A percentile compares a stretch with the other conserved stretches of the same genome.
phyloP scores from a whole-genome alignment of 2,329 filamentous ascomycete genomes.

The Harringtonia lauricola region DNA sequence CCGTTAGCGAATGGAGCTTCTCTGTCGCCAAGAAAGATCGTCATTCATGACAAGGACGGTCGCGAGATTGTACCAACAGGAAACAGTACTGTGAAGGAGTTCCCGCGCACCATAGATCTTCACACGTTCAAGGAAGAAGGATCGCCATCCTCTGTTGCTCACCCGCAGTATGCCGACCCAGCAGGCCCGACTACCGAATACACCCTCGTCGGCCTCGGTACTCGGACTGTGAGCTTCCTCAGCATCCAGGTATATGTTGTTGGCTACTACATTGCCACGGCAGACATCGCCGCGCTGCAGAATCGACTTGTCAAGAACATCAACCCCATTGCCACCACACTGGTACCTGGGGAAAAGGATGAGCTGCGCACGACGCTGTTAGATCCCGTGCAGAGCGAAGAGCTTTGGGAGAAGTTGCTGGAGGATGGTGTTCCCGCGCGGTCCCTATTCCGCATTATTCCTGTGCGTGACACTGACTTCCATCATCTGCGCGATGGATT shows the following conservation, averaged over 20 bases:
- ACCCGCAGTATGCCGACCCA: neutral
- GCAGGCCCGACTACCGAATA: conserved; percentile 49
- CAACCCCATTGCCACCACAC: conserved; percentile 67
- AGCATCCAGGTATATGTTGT: conserved; percentile 90
- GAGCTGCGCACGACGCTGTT: conserved; percentile 57
- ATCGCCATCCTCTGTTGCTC: neutral
- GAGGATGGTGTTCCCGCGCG: conserved; percentile 52
- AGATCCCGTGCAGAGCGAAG: conserved; percentile 56
- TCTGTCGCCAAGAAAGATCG: conserved; percentile 28
- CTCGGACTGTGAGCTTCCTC: conserved; percentile 82
- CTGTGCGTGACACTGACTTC: conserved; percentile 91
- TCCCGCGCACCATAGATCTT: conserved; percentile 62
- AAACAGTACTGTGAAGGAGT: conserved; percentile 66
- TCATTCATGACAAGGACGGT: conserved; percentile 57
- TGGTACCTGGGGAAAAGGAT: conserved; percentile 74
- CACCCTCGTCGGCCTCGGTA: conserved; percentile 76
- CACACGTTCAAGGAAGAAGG: conserved; percentile 26
- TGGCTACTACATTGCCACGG: conserved; percentile 78
- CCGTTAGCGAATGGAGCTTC: conserved; percentile 1
- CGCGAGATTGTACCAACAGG: conserved; percentile 71
- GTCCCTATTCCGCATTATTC: conserved; percentile 72
- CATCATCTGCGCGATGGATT: conserved; percentile 85
- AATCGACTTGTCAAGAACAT: conserved; percentile 63
- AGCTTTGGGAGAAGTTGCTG: conserved; percentile 65
- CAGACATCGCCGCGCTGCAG: conserved; percentile 75